Percentiles rank a stretch among this genome's conserved stretches.
Evolutionary conservation across 2,329 filamentous ascomycete genomes (phyloP).

Genomic region (Nemania diffusa): DNA sequence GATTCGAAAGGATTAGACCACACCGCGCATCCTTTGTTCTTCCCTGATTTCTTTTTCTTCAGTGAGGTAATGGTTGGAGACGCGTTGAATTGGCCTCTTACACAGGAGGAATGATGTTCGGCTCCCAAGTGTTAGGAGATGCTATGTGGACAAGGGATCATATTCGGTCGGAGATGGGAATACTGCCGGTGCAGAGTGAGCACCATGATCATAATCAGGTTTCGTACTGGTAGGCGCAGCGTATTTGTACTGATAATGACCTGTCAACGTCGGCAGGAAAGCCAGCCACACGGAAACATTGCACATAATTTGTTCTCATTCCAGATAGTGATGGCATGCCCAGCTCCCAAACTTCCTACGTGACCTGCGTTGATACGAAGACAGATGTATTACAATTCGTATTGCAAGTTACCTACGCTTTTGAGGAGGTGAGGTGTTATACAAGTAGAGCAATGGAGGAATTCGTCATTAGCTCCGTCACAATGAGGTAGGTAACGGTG

Average conservation of each 20-base stretch:
- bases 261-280: background rate
- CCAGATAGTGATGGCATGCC: slow-evolving; percentile 10
- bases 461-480: slow-evolving; percentile 21
- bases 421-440: slow-evolving; percentile 18
- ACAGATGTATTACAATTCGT: background rate
- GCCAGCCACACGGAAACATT: slow-evolving; percentile 20
- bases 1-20: slow-evolving; percentile 25
- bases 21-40: slow-evolving; percentile 24
- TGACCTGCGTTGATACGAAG: background rate
- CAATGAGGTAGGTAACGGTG: slow-evolving; percentile 11
- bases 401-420: background rate
- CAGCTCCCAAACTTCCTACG: background rate
- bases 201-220: background rate
- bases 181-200: slow-evolving; percentile 6
- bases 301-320: slow-evolving; percentile 18
- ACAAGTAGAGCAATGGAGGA: background rate
- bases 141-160: slow-evolving; percentile 8
- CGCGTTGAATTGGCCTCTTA: slow-evolving; percentile 5
- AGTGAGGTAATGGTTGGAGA: slow-evolving; percentile 10
- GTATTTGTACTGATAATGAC: slow-evolving; percentile 35
- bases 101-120: background rate
- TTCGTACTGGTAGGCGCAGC: slow-evolving; percentile 19
- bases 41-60: background rate
- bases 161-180: slow-evolving; percentile 5
- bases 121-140: background rate